Evolutionary conservation across 2,329 filamentous ascomycete species (phyloP), one percentile per base, ranked within the genome.

Genomic region (Xylariaceae sp.): DNA sequence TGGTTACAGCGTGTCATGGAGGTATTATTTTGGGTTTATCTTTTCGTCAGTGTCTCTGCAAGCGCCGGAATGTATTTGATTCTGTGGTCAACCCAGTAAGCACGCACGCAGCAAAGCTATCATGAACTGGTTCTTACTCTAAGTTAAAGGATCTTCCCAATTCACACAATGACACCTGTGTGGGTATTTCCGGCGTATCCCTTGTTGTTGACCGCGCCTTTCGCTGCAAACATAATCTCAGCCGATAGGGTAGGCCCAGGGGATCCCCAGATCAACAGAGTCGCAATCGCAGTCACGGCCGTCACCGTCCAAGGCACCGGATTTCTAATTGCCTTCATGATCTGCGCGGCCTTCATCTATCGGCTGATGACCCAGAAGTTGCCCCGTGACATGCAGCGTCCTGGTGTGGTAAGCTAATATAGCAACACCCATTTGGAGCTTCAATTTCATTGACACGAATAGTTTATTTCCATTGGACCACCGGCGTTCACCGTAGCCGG

Each of bases 181-280:
- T 94, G 90, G 90, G 91, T 93, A 49, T 94, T 94, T 61, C 91
- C 90, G 0, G 89, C 88, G 0, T 95, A 95, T 60, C 89, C 91
- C 0, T 78, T 94, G 18, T 80, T 95, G 3, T 82, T 94, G 7
- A 84, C 88, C 18, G 90, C 87, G 0, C 87, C 90, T 0, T 85
- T 92, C 61, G 90, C 87, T 13, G 81, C 81, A 15, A 84, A 77
- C 42, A 72, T 84, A 24, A 78, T 84, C 55, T 64, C 70, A 37
- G 72, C 76, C 6, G 73, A 75, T 7, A 60, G 64, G 6, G 55
- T 58, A 15, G 62, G 64, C 2, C 59, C 62, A 6, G 63, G 60
- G 6, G 62, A 63, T 4, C 53, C 62, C 6, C 43, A 46, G 1
- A 72, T 78, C 4, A 75, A 81, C 53, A 67, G 72, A 3, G 64